Percentiles rank a stretch among this genome's conserved stretches.
phyloP scores from a whole-genome alignment of 1,139 yeast genomes.

The Arxiozyma slooffiae region DNA sequence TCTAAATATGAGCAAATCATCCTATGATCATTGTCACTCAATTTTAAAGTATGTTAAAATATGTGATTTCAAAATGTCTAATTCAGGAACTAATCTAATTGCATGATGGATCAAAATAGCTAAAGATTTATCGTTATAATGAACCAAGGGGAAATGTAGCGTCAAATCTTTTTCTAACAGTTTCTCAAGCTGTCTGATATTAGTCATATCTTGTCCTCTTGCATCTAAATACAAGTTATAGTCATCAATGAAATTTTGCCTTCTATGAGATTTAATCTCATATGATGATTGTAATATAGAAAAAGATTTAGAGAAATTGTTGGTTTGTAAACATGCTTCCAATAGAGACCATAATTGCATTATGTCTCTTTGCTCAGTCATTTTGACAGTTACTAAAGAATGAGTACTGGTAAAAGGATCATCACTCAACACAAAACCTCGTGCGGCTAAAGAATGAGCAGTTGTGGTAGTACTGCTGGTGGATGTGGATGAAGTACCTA shows the following conservation, averaged over 20 bases:
- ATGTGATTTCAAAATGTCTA: slow-evolving; percentile 5
- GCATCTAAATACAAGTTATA: slow-evolving; percentile 40
- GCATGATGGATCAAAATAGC: slow-evolving; percentile 36
- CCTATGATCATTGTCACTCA: slow-evolving; percentile 19
- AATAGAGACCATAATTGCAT: slow-evolving; percentile 60
- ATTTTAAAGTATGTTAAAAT: slow-evolving; percentile 19
- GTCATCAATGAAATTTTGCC: slow-evolving; percentile 31
- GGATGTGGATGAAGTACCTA: not conserved
- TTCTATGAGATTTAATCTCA: slow-evolving; percentile 33
- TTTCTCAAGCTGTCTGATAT: slow-evolving; percentile 24
- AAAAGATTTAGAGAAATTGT: slow-evolving; percentile 63
- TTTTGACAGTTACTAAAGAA: slow-evolving; percentile 21
- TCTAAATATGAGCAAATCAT: slow-evolving; percentile 57
- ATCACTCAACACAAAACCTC: not conserved
- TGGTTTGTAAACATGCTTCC: slow-evolving; percentile 68
- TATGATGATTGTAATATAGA: slow-evolving; percentile 51
- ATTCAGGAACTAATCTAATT: slow-evolving; percentile 18
- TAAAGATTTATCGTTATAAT: slow-evolving; percentile 39
- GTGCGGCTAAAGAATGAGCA: not conserved
- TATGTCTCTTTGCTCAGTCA: slow-evolving; percentile 47
- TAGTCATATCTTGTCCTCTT: slow-evolving; percentile 32
- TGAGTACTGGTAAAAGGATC: slow-evolving; percentile 24
- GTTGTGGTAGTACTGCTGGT: not conserved
- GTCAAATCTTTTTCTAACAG: slow-evolving; percentile 28
- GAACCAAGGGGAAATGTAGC: slow-evolving; percentile 29